Evolutionary conservation across 371 early-diverging fungal genomes (phyloP).

Genomic region (Zychaea mexicana): DNA sequence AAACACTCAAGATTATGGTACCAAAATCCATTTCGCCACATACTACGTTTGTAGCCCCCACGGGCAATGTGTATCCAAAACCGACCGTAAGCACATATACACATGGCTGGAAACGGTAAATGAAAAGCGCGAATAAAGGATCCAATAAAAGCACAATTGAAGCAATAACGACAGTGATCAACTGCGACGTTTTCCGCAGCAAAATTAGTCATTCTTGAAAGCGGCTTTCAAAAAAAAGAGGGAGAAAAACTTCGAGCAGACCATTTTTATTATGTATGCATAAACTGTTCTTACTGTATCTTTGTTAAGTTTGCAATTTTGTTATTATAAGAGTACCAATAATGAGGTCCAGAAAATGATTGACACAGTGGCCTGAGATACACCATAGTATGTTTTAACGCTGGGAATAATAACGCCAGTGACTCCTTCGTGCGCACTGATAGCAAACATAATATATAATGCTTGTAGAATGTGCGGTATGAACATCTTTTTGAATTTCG

Average conservation of each 20-base stretch:
- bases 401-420: constrained; percentile 24
- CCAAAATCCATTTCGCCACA: background rate
- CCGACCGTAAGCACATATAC: background rate
- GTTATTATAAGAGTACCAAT: constrained; percentile 15
- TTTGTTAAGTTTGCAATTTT: background rate
- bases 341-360: constrained; percentile 18
- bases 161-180: constrained; percentile 14
- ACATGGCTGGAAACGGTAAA: constrained; percentile 7
- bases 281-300: constrained; percentile 7
- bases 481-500: no score
- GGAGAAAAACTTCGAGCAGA: no score
- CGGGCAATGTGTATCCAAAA: background rate
- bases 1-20: background rate
- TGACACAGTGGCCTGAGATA: constrained; percentile 20
- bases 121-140: constrained; percentile 6
- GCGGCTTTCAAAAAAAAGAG: no score
- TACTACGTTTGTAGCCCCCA: constrained; percentile 5
- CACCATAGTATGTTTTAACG: constrained; percentile 17
- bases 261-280: constrained; percentile 18
- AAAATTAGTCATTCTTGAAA: no score
- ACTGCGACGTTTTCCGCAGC: constrained; percentile 8
- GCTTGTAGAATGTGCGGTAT: constrained; percentile 8
- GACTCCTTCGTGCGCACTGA: constrained; percentile 22
- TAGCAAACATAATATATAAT: constrained; percentile 14
- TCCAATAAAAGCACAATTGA: constrained; percentile 5